Evolutionary conservation across 2,329 filamentous ascomycete genomes (phyloP), one percentile per base, ranked within the genome.

Genomic region (Chalaropsis ovoidea): DNA sequence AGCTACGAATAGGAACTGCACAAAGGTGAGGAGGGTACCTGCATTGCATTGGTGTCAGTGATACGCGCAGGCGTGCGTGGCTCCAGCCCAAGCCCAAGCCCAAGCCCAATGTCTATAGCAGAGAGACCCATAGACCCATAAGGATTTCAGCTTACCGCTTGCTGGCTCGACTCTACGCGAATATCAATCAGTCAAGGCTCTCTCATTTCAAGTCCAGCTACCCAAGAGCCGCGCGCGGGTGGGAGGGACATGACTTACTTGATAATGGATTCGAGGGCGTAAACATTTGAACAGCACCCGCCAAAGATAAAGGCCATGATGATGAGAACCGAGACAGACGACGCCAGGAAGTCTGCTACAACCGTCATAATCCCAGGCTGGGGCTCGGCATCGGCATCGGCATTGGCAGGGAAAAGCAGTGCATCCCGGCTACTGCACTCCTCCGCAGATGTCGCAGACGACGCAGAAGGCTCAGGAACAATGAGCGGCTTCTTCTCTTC

Each of bases 271-370:
- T 99, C 94, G 66, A 99, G 81, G 49, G 93, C 90, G 76, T 95
- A 97, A n/a, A 96, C 92, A 81, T 96, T 96, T 43, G 90, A 90
- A 77, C 92, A 96, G 74, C 91, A 96, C 39, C 94, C 94, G 63
- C 94, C 94, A 75, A 99, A 96, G 67, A 99, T 97, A 70, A 97
- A 82, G 63, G 60, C 47, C 42, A 68, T 42, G 63, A 95, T 95
- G 66, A 81, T 79, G 24, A 80, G 78, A 58, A 86, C 78, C 66
- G 82, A 81, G 45, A 89, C 75, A 81, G 62, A 68, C 42, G 67
- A 67, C 11, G 65, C 43, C 10, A 67, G 15, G 11, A 63, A 61
- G 8, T 47, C 58, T 24, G 41, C 56, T 2, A 68, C 19, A 24
- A 66, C 39, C 10, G 42, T 8, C 15, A 17, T 39, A 8, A 19